Base-by-base conservation (phyloP, 345 rosid genomes). In the Heritiera fomes region DNA sequence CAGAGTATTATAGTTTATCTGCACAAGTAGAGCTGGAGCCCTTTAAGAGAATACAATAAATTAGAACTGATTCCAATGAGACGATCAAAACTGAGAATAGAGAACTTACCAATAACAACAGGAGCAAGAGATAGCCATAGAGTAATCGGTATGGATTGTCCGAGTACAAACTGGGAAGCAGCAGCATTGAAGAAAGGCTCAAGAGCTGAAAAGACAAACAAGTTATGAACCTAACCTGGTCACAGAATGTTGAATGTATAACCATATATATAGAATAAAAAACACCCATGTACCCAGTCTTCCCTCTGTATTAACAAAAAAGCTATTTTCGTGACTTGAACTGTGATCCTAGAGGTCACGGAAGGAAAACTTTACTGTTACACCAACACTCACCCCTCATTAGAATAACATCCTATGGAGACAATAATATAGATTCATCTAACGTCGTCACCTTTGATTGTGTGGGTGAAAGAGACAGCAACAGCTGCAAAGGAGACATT, bases 181-280 rank as follows among this genome's bases (percentile, higher is more conserved):
- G 95, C 88, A 47, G 97, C 98, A 65, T 93, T 95, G 90, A 95
- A 95, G 91, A 93, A 95, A 10, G 98, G 98, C 87, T 95, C 98
- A 13, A 95, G 97, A 4, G 98, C 98, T 95, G 92, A 28, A 83
- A n/a, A 61, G 18, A n/a, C 77, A 75, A 79, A 18, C 40, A 52
- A 77, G 65, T 52, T 23, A 77, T 49, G 41, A 14, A 15, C 47
- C 23, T 43, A 64, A 20, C 62, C 64, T 18, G 65, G 12, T n/a
- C 8, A 68, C 52, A 71, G 75, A 20, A 71, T 5, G 43, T 69
- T 10, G 28, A 43, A 34, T 9, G 38, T 20, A 60, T n/a, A 45
- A 41, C 13, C 0, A 30, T 14, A 73, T 14, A 52, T 7, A 52
- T 15, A 34, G 38, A 34, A 34, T 34, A 34, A 34, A 34, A 34